phyloP scores from a whole-genome alignment of 768 basidiomycete species.

The Guyanaporus albipodus region DNA sequence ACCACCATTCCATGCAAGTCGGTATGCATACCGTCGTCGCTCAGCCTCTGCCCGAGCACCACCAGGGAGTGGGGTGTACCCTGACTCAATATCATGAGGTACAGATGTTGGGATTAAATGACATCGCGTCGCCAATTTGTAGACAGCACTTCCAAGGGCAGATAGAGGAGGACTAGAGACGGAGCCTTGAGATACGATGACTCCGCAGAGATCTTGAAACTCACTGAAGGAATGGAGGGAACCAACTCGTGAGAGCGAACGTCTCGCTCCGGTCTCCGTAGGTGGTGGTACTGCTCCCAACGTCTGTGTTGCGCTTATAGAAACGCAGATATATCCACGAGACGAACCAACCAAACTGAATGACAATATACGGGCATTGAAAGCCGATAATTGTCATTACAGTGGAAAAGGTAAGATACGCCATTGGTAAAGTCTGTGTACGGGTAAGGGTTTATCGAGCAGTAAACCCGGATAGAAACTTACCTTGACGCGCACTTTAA shows the following conservation, averaged over 20 bases:
- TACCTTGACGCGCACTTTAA: conserved; percentile 90
- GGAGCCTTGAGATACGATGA: conserved; percentile 1
- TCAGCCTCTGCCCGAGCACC: conserved; percentile 95
- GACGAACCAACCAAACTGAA: conserved; percentile 99
- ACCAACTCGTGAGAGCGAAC: conserved; percentile 93
- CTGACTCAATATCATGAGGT: conserved; percentile 63
- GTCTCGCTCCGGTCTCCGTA: conserved; percentile 97
- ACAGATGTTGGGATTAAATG: conserved; percentile 67
- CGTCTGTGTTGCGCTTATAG: conserved; percentile 84
- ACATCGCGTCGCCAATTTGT: conserved; percentile 62
- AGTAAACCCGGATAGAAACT: conserved; percentile 7
- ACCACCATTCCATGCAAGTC: background rate
- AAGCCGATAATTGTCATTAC: conserved; percentile 78
- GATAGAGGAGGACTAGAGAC: conserved; percentile 63
- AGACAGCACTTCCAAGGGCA: conserved; percentile 61
- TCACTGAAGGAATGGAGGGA: conserved; percentile 93
- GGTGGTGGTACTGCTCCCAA: conserved; percentile 55
- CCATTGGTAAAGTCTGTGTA: conserved; percentile 86
- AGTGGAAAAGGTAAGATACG: conserved; percentile 86
- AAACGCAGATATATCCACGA: conserved; percentile 95
- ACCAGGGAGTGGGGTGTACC: conserved; percentile 76
- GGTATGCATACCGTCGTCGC: conserved; percentile 67
- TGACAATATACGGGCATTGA: conserved; percentile 87
- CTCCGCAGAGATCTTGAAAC: conserved; percentile 29
- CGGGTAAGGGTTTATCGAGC: conserved; percentile 1